These are phyloP conservation scores for Talaromyces marneffei DNA, from an alignment of 2,329 filamentous ascomycete species.

Conservation along the genomic window DNA sequence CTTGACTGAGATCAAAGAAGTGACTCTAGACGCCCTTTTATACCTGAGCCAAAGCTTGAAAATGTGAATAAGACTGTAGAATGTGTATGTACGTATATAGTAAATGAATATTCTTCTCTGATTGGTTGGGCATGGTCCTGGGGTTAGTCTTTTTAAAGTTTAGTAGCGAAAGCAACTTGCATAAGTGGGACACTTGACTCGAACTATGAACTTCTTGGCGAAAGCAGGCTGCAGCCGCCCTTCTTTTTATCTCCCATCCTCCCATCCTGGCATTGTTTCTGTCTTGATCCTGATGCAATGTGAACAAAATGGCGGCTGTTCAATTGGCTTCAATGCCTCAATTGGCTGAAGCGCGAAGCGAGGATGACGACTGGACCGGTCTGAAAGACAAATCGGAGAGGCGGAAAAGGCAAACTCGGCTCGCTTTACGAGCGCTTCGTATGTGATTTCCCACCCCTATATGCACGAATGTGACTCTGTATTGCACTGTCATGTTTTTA, in stretches of 20 bases:
- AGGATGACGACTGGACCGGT: slow-evolving; percentile 16
- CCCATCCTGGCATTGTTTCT: neutral
- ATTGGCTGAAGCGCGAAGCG: neutral
- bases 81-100: neutral
- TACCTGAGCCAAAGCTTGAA: neutral
- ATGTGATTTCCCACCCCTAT: neutral
- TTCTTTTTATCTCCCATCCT: neutral
- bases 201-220: neutral
- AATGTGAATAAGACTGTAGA: neutral
- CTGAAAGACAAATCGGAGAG: slow-evolving; percentile 15
- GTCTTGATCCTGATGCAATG: neutral
- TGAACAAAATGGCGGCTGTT: neutral
- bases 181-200: neutral
- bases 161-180: slow-evolving; percentile 7
- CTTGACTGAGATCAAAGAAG: neutral
- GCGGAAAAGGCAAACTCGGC: slow-evolving; percentile 18
- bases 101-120: neutral
- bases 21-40: neutral
- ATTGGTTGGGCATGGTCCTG: neutral
- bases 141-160: neutral
- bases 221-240: slow-evolving; percentile 1
- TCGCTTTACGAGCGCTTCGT: slow-evolving; percentile 19
- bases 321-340: slow-evolving; percentile 1
- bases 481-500: neutral
- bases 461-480: neutral